These are phyloP conservation scores for Scopulariopsis brevicaulis DNA, from an alignment of 2,329 filamentous ascomycete genomes.

Conservation along the genomic window DNA sequence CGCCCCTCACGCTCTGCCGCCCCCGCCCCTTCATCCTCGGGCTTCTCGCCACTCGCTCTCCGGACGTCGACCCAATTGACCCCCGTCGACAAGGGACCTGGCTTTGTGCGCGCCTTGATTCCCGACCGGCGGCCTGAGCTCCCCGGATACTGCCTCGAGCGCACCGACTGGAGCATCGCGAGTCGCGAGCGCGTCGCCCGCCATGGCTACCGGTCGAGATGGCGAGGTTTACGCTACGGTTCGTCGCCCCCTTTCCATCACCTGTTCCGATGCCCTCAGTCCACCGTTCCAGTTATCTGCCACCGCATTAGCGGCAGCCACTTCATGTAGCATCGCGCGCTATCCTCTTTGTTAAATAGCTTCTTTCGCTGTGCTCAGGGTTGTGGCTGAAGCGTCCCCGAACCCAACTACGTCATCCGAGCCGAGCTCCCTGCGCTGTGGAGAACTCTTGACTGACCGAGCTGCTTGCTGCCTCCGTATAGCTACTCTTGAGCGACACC, in stretches of 20 bases:
- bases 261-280: background rate
- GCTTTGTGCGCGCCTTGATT: background rate
- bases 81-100: background rate
- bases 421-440: background rate
- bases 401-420: background rate
- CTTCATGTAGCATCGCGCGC: background rate
- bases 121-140: background rate
- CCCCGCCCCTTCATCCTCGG: background rate
- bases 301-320: background rate
- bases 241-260: conserved; percentile 17
- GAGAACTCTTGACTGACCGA: background rate
- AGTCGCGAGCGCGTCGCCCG: background rate
- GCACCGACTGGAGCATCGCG: background rate
- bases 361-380: background rate
- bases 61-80: conserved; percentile 4
- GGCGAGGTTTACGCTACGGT: conserved; percentile 48
- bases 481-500: conserved; percentile 86
- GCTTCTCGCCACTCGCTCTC: background rate
- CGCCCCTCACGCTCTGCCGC: background rate
- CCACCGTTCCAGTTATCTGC: background rate
- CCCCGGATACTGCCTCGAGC: background rate
- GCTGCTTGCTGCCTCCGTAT: conserved; percentile 13
- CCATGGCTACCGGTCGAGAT: conserved; percentile 25
- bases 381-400: background rate
- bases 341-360: background rate